Evolutionary conservation across 352 stramenopile species (phyloP).

Genomic region (Phytophthora sp.): DNA sequence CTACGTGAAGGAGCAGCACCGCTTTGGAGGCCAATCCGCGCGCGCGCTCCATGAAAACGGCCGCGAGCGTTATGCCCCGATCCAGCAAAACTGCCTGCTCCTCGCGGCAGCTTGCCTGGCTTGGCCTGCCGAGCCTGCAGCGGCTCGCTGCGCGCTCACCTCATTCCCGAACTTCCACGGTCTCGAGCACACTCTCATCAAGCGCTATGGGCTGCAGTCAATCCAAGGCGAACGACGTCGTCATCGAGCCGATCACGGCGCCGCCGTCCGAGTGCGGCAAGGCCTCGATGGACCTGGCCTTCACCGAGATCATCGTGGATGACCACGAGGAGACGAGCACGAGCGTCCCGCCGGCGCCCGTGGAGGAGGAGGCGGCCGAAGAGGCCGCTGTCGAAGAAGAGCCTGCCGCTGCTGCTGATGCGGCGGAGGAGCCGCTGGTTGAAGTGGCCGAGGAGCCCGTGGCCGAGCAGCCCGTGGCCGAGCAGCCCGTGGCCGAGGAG

Average conservation of each 20-base stretch:
- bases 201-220: conserved; percentile 67
- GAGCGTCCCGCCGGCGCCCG: conserved; percentile 15
- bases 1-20: conserved; percentile 15
- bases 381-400: conserved; percentile 15
- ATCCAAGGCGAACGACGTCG: conserved; percentile 59
- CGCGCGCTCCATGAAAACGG: not conserved
- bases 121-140: too few species aligned
- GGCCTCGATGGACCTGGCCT: conserved; percentile 32
- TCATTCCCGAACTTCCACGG: conserved; percentile 39
- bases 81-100: conserved; percentile 1
- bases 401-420: not conserved
- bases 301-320: conserved; percentile 37
- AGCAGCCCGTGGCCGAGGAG: conserved; percentile 4
- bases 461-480: too few species aligned
- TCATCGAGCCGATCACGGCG: conserved; percentile 39
- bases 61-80: not conserved
- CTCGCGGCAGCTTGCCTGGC: not conserved
- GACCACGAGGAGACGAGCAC: conserved; percentile 26
- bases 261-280: conserved; percentile 34
- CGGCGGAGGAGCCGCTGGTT: conserved; percentile 3
- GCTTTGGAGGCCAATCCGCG: conserved; percentile 13
- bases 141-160: not conserved
- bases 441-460: conserved; percentile 11
- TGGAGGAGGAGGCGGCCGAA: conserved; percentile 20
- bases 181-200: not conserved